Evolutionary conservation across 441 rosid genomes (phyloP).

Genomic region (Flueggea neowawraea): DNA sequence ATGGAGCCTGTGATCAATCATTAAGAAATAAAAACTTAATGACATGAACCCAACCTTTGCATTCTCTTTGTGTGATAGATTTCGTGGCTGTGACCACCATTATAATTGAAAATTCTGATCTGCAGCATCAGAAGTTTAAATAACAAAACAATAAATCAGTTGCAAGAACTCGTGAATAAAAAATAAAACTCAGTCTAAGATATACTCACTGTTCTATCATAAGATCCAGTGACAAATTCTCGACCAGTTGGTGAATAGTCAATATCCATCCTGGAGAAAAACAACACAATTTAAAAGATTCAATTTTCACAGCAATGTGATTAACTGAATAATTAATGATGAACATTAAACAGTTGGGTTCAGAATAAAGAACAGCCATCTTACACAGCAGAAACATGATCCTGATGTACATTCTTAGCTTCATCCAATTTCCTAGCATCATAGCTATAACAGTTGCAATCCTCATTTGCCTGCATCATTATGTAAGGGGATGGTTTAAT

Average conservation of each 20-base stretch:
- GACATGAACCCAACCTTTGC: conserved; percentile 66
- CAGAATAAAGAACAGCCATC: conserved; percentile 19
- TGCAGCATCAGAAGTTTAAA: conserved; percentile 14
- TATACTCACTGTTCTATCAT: conserved; percentile 82
- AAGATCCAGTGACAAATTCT: conserved; percentile 96
- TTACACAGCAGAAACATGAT: conserved; percentile 99
- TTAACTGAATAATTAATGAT: too few species aligned
- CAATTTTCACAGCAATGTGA: too few species aligned
- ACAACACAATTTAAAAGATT: too few species aligned
- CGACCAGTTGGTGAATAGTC: conserved; percentile 98
- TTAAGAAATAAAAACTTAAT: conserved; percentile 1
- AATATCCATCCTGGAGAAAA: conserved; percentile 76
- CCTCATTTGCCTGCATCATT: conserved; percentile 84
- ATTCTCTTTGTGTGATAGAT: conserved; percentile 96
- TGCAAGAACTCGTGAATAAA: background rate
- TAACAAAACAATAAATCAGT: too few species aligned
- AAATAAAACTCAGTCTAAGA: conserved; percentile 4
- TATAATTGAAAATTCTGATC: conserved; percentile 84
- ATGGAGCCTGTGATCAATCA: background rate
- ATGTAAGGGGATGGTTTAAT: too few species aligned
- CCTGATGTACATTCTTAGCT: conserved; percentile 93
- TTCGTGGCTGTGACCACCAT: conserved; percentile 92
- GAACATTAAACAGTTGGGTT: background rate
- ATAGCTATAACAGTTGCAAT: conserved; percentile 88
- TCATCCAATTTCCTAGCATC: conserved; percentile 84